Conservation (phyloP, 208 protist species). For the Trypanosoma boissoni region DNA sequence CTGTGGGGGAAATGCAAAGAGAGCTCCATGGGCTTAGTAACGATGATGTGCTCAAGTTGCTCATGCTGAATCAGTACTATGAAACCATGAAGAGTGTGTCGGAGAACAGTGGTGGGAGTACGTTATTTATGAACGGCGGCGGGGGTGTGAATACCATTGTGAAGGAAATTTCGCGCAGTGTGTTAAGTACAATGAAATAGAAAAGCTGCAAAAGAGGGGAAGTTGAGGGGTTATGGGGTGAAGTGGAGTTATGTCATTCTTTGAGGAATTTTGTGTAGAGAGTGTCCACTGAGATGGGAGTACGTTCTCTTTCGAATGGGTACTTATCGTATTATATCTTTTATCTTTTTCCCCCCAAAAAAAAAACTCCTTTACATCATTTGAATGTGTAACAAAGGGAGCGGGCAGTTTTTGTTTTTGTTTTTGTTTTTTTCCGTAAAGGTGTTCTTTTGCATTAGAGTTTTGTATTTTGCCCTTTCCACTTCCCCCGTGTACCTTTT, state of each 20-base stretch:
- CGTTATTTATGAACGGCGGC: slow-evolving; percentile 57
- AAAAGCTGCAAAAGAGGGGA: not conserved
- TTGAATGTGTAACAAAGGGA: too few species aligned
- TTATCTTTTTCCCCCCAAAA: too few species aligned
- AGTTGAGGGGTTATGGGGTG: not conserved
- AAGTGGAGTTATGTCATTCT: not conserved
- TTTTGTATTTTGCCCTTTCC: too few species aligned
- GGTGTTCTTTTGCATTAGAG: too few species aligned
- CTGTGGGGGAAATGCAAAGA: slow-evolving; percentile 37
- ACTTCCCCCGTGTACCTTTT: too few species aligned
- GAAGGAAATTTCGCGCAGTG: not conserved
- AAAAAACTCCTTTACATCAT: too few species aligned
- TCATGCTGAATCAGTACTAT: slow-evolving; percentile 84
- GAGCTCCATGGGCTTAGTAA: slow-evolving; percentile 44
- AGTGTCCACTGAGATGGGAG: too few species aligned
- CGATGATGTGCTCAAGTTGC: slow-evolving; percentile 63
- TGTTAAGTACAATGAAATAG: not conserved
- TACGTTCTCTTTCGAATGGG: too few species aligned
- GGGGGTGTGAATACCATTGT: slow-evolving; percentile 36
- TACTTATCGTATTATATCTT: too few species aligned
- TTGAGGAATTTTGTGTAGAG: too few species aligned
- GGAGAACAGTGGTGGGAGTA: slow-evolving; percentile 29
- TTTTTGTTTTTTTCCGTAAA: too few species aligned
- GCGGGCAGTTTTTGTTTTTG: too few species aligned
- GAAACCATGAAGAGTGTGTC: slow-evolving; percentile 64